Percentiles rank a stretch among this genome's conserved stretches.
Evolutionary conservation across 371 early-diverging fungal genomes (phyloP).

Genomic region (Saksenaea vasiformis): DNA sequence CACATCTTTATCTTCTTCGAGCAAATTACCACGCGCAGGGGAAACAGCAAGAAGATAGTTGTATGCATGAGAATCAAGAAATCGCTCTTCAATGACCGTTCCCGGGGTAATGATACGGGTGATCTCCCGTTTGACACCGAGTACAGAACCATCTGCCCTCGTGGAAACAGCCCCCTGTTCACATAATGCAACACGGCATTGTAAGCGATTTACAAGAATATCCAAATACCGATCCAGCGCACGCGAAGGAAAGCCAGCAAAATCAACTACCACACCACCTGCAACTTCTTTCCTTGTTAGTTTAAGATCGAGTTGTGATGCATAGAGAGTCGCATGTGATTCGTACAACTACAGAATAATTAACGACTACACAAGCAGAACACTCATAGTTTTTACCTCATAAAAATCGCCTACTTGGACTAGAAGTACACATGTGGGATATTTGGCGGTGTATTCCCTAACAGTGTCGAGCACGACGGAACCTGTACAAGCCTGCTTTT

Average conservation of each 20-base stretch:
- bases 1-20: conserved; percentile 22
- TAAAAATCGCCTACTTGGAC: conserved; percentile 95
- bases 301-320: conserved; percentile 70
- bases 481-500: conserved; percentile 28
- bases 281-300: conserved; percentile 57
- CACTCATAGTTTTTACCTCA: conserved; percentile 60
- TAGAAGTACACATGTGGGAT: conserved; percentile 80
- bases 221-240: conserved; percentile 78
- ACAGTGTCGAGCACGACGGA: conserved; percentile 57
- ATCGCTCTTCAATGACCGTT: conserved; percentile 78
- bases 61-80: conserved; percentile 61
- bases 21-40: conserved; percentile 7
- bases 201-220: conserved; percentile 67
- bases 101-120: conserved; percentile 88
- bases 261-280: conserved; percentile 46
- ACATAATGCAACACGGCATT: conserved; percentile 81
- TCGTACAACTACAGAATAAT: conserved; percentile 61
- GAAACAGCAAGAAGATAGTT: conserved; percentile 69
- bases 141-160: conserved; percentile 39
- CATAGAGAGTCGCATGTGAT: conserved; percentile 72
- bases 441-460: conserved; percentile 62
- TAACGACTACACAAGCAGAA: neutral
- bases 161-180: conserved; percentile 67
- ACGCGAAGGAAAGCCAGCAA: conserved; percentile 81
- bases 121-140: conserved; percentile 67